Percentiles rank a stretch among this genome's conserved stretches.
Evolutionary conservation across 306 rosid species (phyloP).

Genomic region (Prunus padus): DNA sequence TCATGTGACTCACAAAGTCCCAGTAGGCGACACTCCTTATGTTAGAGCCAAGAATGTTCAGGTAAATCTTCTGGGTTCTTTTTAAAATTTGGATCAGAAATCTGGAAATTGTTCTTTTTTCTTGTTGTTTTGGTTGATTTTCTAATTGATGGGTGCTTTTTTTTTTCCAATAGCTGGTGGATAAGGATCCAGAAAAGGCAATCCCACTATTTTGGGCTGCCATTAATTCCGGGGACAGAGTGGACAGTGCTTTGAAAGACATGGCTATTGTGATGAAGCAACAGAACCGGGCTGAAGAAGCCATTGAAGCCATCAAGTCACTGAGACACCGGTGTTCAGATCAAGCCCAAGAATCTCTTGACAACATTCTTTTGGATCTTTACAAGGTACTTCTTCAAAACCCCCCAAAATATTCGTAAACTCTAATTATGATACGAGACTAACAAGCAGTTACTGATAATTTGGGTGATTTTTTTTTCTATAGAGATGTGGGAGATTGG

Average conservation of each 20-base stretch:
- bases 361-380: conserved; percentile 89
- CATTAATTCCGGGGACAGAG: conserved; percentile 94
- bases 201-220: conserved; percentile 97
- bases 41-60: conserved; percentile 97
- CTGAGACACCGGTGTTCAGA: conserved; percentile 83
- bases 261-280: conserved; percentile 99
- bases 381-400: conserved; percentile 56
- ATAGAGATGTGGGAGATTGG: conserved; percentile 96
- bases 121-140: neutral
- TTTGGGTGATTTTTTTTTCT: neutral
- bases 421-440: neutral
- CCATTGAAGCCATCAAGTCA: conserved; percentile 92
- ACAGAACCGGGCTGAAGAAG: conserved; percentile 93
- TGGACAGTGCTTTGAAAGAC: conserved; percentile 93
- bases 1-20: conserved; percentile 84
- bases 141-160: neutral
- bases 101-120: neutral
- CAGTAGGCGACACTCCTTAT: conserved; percentile 82
- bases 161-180: conserved; percentile 59
- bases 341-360: conserved; percentile 97
- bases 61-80: conserved; percentile 35
- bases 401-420: neutral
- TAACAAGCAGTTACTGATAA: neutral
- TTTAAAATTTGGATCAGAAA: neutral
- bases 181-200: conserved; percentile 95